Evolutionary conservation across 306 rosid species (phyloP).

Genomic region (Glycyrrhiza uralensis): DNA sequence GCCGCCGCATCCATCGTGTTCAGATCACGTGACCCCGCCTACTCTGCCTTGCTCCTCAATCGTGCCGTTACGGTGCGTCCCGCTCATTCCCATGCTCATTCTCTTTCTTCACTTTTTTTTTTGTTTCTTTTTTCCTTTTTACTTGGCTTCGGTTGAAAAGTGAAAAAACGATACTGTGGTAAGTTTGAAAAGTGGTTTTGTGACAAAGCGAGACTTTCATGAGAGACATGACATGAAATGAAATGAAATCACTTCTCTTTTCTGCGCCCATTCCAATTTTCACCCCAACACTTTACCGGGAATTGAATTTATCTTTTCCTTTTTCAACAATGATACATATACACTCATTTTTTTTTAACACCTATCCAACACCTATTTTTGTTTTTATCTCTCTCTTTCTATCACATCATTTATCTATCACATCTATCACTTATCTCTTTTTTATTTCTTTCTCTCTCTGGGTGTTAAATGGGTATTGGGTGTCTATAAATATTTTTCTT

Average conservation of each 20-base stretch:
- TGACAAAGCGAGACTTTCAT: neutral
- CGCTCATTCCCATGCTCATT: constrained; percentile 17
- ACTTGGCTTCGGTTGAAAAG: neutral
- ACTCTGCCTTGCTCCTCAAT: constrained; percentile 71
- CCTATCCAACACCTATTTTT: too few relatives aligned
- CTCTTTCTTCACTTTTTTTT: neutral
- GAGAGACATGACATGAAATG: constrained; percentile 12
- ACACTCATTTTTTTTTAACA: too few relatives aligned
- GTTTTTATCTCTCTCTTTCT: too few relatives aligned
- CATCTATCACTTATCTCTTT: too few relatives aligned
- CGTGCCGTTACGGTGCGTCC: constrained; percentile 94
- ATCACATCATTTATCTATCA: too few relatives aligned
- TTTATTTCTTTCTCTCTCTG: too few relatives aligned
- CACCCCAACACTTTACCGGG: constrained; percentile 34
- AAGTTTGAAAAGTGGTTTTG: constrained; percentile 10
- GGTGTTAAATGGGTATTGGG: too few relatives aligned
- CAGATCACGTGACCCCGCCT: constrained; percentile 92
- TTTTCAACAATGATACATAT: too few relatives aligned
- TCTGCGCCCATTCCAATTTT: constrained; percentile 14
- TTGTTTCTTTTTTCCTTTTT: neutral
- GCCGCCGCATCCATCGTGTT: constrained; percentile 99
- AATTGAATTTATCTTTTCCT: neutral
- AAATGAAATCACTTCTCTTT: constrained; percentile 2
- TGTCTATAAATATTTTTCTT: too few relatives aligned
- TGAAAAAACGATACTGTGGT: neutral